These are phyloP conservation scores for Lecanicillium sp. DNA, from an alignment of 2,329 filamentous ascomycete genomes.

Conservation along the genomic window DNA sequence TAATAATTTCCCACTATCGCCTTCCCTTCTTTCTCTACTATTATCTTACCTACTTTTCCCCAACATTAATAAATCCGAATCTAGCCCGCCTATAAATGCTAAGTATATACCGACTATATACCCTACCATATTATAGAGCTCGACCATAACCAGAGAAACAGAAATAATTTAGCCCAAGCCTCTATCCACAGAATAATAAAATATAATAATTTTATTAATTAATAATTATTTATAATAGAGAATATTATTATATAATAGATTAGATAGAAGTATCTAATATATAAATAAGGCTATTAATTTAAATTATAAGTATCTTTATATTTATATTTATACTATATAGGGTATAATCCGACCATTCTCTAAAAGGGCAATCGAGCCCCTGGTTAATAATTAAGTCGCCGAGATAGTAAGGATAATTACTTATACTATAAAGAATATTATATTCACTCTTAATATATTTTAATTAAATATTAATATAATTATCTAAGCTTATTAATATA, in stretches of 20 bases:
- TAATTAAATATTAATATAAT: neutral
- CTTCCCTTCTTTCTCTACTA: no score
- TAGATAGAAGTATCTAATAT: neutral
- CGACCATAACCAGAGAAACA: no score
- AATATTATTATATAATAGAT: neutral
- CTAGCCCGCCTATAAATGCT: no score
- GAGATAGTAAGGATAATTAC: neutral
- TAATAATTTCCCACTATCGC: no score
- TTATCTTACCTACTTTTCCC: no score
- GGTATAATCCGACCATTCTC: neutral
- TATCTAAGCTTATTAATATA: no score
- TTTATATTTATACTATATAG: constrained; percentile 6
- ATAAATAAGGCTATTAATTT: neutral
- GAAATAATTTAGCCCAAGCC: neutral
- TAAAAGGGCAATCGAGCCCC: neutral
- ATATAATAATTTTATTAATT: neutral
- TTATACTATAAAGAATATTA: neutral
- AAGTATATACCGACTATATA: no score
- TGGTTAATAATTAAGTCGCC: neutral
- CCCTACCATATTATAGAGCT: no score
- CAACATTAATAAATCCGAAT: no score
- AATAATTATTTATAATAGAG: neutral
- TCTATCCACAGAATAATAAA: neutral
- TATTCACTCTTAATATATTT: no score
- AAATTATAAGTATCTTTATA: no score